Evolutionary conservation across 345 rosid species (phyloP), one percentile per base, ranked within the genome.

Genomic region (Citrus cavaleriei): DNA sequence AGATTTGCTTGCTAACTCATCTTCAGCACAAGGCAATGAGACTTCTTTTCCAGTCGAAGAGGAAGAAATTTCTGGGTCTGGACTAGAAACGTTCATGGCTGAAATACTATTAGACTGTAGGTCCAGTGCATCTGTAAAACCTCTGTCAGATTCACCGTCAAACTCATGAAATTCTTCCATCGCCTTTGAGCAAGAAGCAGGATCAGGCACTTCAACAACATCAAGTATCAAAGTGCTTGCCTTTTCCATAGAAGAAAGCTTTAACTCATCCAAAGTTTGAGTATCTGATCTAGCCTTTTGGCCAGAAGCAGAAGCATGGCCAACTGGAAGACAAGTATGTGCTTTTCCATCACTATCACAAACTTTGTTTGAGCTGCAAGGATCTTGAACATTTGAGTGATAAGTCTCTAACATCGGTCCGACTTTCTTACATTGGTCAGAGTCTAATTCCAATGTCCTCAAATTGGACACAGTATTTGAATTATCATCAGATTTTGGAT

Each of bases 21-120:
- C 63, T 46, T 76, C 75, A 30, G 57, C 54, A 67, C 75, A 24
- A 67, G 62, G 73, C 42, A 59, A 51, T 27, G 73, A 35, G 46
- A 67, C 76, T 83, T 74, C 84, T 79, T 79, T 79, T 78, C 81
- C 75, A 59, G 46, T 74, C 1, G 80, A 79, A 54, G 81, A 76
- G 18, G 73, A 66, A 46, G 80, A 79, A 69, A 80, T 77, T 51
- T 74, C 77, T 28, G 28, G 72, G 55, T 81, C 78, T n/a, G 72
- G 24, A 71, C 51, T 76, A 61, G 80, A 73, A 16, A 77, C 49
- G 61, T 73, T 37, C 32, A 51, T 75, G 35, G 75, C 55, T 38
- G 78, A 74, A 65, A 54, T 74, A 37, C 51, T 67, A 59, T 78
- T 24, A 35, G 63, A 69, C 40, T 71, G 70, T 35, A 24, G 64